phyloP scores from a whole-genome alignment of 2,329 filamentous ascomycete genomes.

The Aureobasidium zeae region DNA sequence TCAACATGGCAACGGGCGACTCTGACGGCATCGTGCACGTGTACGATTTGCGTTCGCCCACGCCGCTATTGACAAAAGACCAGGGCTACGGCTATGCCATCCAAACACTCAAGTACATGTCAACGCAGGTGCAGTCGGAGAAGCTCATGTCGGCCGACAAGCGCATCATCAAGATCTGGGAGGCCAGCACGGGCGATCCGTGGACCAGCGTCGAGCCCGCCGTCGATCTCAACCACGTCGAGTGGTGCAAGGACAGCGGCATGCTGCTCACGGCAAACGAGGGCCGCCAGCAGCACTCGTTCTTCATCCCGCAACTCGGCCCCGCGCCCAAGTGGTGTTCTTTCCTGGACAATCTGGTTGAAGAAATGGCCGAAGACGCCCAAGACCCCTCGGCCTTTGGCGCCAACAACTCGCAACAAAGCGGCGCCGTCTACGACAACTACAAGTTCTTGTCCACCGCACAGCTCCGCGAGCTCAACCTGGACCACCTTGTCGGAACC shows the following conservation, averaged over 20 bases:
- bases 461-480: constrained; percentile 74
- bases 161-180: constrained; percentile 95
- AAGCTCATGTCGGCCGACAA: constrained; percentile 92
- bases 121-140: constrained; percentile 56
- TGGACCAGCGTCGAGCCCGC: constrained; percentile 95
- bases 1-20: constrained; percentile 80
- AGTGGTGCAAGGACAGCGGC: constrained; percentile 82
- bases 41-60: constrained; percentile 83
- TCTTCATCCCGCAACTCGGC: constrained; percentile 88
- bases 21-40: constrained; percentile 80
- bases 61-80: constrained; percentile 80
- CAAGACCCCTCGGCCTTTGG: constrained; percentile 51
- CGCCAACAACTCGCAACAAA: constrained; percentile 34
- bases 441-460: constrained; percentile 94
- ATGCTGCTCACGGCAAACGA: constrained; percentile 98
- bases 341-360: constrained; percentile 93
- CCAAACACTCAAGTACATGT: constrained; percentile 65
- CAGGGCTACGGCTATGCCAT: constrained; percentile 93
- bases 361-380: constrained; percentile 88
- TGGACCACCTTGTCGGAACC: constrained; percentile 83
- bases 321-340: constrained; percentile 92
- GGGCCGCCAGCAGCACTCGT: constrained; percentile 86
- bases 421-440: constrained; percentile 86
- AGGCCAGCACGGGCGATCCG: constrained; percentile 67
- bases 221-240: constrained; percentile 90